A percentile compares a stretch with the other conserved stretches of the same genome.
Conservation (phyloP, 169 alveolate genomes). For the Plasmodium gallinaceum region DNA sequence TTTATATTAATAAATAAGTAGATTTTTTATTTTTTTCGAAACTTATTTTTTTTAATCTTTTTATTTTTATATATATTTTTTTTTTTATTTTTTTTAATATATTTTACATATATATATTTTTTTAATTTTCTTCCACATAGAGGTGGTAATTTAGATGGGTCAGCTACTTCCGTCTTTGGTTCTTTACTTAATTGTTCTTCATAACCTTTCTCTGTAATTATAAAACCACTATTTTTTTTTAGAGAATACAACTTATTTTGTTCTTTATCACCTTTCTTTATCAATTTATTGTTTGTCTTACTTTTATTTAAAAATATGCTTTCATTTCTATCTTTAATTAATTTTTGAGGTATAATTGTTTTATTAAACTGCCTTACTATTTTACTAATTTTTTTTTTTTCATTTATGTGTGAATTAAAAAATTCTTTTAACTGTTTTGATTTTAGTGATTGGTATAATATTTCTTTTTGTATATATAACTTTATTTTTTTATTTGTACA, state of each 20-base stretch:
- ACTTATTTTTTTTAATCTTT: not conserved
- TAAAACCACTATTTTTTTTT: constrained; percentile 26
- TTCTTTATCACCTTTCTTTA: not conserved
- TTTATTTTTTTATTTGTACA: constrained; percentile 60
- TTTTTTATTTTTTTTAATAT: constrained; percentile 12
- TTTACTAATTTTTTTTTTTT: constrained; percentile 40
- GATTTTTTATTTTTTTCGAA: too few relatives aligned
- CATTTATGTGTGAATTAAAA: constrained; percentile 37
- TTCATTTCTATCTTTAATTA: constrained; percentile 45
- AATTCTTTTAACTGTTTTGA: constrained; percentile 51
- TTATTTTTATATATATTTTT: not conserved
- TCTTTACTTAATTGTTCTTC: constrained; percentile 54
- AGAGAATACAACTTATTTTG: not conserved
- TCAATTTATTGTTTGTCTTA: not conserved
- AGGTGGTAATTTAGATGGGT: constrained; percentile 60
- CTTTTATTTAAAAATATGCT: constrained; percentile 24
- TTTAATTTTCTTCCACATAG: constrained; percentile 35
- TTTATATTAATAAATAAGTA: too few relatives aligned
- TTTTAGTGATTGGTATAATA: constrained; percentile 51
- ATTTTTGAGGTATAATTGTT: constrained; percentile 37
- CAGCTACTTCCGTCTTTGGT: constrained; percentile 68
- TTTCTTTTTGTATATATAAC: constrained; percentile 40
- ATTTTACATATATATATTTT: constrained; percentile 38
- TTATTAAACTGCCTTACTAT: constrained; percentile 34
- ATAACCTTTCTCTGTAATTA: constrained; percentile 42